phyloP scores from a whole-genome alignment of 1,284 basidiomycete species.

The Microbotryomycetes sp. region DNA sequence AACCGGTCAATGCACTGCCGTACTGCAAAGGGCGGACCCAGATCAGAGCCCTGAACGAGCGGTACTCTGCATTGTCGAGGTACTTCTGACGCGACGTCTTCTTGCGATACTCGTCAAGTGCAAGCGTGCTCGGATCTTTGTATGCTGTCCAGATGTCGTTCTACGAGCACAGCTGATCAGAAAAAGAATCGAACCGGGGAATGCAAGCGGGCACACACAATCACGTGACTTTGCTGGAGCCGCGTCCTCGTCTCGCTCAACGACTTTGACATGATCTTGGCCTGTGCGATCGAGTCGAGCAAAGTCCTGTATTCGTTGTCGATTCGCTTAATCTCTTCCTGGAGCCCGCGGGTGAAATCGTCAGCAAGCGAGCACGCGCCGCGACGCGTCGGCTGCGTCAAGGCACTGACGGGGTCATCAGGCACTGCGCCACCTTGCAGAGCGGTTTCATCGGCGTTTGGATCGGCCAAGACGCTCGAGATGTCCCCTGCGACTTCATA shows the following conservation, averaged over 20 bases:
- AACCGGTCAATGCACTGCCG: no score
- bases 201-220: no score
- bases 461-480: constrained; percentile 6
- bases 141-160: constrained; percentile 15
- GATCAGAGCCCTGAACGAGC: background rate
- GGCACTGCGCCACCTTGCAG: background rate
- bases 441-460: constrained; percentile 5
- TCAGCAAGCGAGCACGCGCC: background rate
- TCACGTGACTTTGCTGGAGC: constrained; percentile 11
- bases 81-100: constrained; percentile 14
- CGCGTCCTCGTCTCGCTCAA: constrained; percentile 10
- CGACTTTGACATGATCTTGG: background rate
- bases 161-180: constrained; percentile 2
- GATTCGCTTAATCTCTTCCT: constrained; percentile 7
- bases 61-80: constrained; percentile 8
- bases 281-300: constrained; percentile 9
- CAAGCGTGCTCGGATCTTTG: background rate
- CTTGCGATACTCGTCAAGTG: constrained; percentile 1
- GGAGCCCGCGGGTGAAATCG: background rate
- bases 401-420: constrained; percentile 10
- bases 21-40: no score
- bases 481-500: constrained; percentile 8
- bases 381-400: background rate
- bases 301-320: constrained; percentile 11
- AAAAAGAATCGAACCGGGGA: no score